Conservation (phyloP, 1,284 basidiomycete species). For the Ceratobasidium sp. region DNA sequence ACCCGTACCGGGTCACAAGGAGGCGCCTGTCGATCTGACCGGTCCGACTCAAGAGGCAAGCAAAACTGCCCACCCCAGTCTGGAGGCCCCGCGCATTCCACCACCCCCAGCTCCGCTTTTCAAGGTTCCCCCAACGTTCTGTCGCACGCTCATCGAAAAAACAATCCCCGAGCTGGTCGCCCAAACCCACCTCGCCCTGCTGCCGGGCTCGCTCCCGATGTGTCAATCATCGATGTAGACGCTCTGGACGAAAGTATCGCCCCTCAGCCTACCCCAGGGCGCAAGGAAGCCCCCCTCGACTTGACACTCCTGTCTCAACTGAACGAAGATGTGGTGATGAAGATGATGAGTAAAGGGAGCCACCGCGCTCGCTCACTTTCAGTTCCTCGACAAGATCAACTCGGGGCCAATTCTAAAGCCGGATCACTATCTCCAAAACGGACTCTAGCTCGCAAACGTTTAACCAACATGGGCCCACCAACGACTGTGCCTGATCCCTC, state of each 20-base stretch:
- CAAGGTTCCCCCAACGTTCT: no score
- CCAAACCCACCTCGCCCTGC: not conserved
- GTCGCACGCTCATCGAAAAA: no score
- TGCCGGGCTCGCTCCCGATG: not conserved
- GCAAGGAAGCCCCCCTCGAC: conserved; percentile 11
- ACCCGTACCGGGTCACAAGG: not conserved
- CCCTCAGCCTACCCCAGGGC: not conserved
- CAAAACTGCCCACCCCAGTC: no score
- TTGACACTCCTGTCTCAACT: conserved; percentile 33
- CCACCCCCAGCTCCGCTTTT: no score
- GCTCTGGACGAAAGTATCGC: not conserved
- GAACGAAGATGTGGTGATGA: not conserved
- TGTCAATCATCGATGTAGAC: conserved; percentile 8
- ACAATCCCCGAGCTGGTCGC: no score
- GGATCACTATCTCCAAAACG: conserved; percentile 19
- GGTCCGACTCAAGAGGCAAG: conserved; percentile 23
- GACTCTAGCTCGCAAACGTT: not conserved
- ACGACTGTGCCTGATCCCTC: conserved; percentile 21
- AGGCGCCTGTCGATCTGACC: conserved; percentile 8
- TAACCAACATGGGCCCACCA: conserved; percentile 33
- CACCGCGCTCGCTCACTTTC: conserved; percentile 29
- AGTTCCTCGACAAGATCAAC: not conserved
- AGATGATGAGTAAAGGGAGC: not conserved
- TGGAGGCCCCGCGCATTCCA: no score
- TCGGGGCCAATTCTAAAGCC: conserved; percentile 8